Percentiles rank a stretch among this genome's conserved stretches.
These are phyloP conservation scores for Neopestalotiopsis clavispora DNA, from an alignment of 2,329 filamentous ascomycete genomes.

Conservation along the genomic window DNA sequence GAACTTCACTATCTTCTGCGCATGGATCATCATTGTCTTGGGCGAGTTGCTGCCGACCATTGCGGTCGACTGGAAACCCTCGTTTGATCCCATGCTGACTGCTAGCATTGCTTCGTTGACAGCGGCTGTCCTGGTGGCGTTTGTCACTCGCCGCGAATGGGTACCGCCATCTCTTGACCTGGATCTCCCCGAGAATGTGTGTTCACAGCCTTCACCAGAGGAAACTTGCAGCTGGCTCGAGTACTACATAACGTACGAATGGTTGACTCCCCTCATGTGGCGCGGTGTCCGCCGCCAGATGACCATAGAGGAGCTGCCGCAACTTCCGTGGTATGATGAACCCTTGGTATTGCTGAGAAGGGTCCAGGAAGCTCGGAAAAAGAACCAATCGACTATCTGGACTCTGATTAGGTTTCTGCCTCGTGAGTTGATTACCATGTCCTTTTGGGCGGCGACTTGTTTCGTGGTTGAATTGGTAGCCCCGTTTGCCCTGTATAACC, in stretches of 20 bases:
- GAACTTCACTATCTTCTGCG: constrained; percentile 48
- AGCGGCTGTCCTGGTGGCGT: constrained; percentile 44
- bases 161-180: constrained; percentile 46
- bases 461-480: constrained; percentile 54
- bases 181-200: constrained; percentile 42
- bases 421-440: constrained; percentile 50
- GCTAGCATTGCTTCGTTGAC: constrained; percentile 42
- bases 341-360: constrained; percentile 51
- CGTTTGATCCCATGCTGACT: constrained; percentile 35
- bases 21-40: constrained; percentile 40
- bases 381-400: constrained; percentile 48
- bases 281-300: constrained; percentile 50
- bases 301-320: constrained; percentile 52
- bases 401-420: constrained; percentile 50
- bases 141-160: constrained; percentile 56
- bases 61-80: constrained; percentile 38
- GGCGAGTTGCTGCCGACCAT: constrained; percentile 50
- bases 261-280: constrained; percentile 54
- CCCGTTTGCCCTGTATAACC: constrained; percentile 58
- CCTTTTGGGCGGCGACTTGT: constrained; percentile 41
- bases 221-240: constrained; percentile 59
- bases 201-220: constrained; percentile 50
- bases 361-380: constrained; percentile 47
- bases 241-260: constrained; percentile 56
- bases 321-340: constrained; percentile 60